These are phyloP conservation scores for Malassezia brasiliensis DNA, from an alignment of 1,284 basidiomycete species.

Conservation along the genomic window DNA sequence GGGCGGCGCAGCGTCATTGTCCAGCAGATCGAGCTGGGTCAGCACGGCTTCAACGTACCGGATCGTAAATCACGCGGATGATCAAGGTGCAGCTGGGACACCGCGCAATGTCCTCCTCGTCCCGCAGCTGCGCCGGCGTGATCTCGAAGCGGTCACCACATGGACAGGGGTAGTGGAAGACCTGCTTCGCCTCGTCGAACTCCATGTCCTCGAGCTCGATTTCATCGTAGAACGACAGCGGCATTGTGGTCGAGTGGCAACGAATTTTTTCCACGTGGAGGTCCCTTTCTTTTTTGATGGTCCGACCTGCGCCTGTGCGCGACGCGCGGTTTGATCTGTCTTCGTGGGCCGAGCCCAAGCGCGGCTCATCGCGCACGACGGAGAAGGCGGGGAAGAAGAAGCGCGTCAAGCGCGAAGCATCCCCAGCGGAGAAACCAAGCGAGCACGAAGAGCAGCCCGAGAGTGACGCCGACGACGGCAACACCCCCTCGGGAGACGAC, in stretches of 20 bases:
- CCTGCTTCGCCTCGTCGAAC: conserved; percentile 41
- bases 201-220: conserved; percentile 48
- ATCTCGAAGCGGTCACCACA: conserved; percentile 99
- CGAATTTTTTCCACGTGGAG: conserved; percentile 1
- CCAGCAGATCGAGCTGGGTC: conserved; percentile 51
- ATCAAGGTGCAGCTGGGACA: conserved; percentile 93
- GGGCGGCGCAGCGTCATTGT: background rate
- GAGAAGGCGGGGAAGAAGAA: background rate
- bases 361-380: background rate
- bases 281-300: background rate
- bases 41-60: conserved; percentile 41
- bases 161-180: conserved; percentile 87
- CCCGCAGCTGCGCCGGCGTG: conserved; percentile 64
- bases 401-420: background rate
- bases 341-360: background rate
- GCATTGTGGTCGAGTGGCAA: conserved; percentile 1
- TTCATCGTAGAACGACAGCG: conserved; percentile 39
- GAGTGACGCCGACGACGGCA: background rate
- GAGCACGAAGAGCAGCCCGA: background rate
- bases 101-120: conserved; percentile 90
- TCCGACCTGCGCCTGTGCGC: background rate
- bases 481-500: background rate
- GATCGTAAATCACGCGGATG: conserved; percentile 87
- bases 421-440: background rate
- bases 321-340: conserved; percentile 1